Conservation (phyloP, 1,284 basidiomycete species). For the Tilletia setariae region DNA sequence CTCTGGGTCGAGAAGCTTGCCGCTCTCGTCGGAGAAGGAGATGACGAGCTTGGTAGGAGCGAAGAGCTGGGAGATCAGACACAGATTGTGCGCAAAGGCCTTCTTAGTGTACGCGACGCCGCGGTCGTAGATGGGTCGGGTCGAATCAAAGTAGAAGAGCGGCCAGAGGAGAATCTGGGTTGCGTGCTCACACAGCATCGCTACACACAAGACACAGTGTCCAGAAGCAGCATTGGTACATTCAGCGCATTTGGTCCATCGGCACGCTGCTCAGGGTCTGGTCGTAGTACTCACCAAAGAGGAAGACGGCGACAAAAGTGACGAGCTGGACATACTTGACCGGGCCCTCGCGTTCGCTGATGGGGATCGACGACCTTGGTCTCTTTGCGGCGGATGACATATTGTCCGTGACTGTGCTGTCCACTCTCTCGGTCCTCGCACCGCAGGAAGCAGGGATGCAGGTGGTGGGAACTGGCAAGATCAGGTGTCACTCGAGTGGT, state of each 20-base stretch:
- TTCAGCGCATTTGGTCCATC: neutral
- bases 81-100: constrained; percentile 29
- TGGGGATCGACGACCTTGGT: constrained; percentile 5
- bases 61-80: constrained; percentile 38
- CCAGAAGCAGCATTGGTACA: constrained; percentile 16
- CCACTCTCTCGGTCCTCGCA: no score
- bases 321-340: constrained; percentile 5
- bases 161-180: constrained; percentile 37
- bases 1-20: constrained; percentile 35
- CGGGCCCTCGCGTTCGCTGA: neutral
- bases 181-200: constrained; percentile 32
- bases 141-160: constrained; percentile 27
- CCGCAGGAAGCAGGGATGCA: no score
- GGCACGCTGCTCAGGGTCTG: neutral
- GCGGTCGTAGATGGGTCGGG: constrained; percentile 26
- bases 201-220: constrained; percentile 24
- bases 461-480: neutral
- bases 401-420: neutral
- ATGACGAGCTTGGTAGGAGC: constrained; percentile 41
- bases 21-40: constrained; percentile 34
- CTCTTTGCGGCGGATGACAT: neutral
- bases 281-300: neutral
- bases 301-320: constrained; percentile 9
- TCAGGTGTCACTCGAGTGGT: neutral
- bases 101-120: constrained; percentile 38